Evolutionary conservation across 306 rosid genomes (phyloP).

Genomic region (Abrus pulchellus): DNA sequence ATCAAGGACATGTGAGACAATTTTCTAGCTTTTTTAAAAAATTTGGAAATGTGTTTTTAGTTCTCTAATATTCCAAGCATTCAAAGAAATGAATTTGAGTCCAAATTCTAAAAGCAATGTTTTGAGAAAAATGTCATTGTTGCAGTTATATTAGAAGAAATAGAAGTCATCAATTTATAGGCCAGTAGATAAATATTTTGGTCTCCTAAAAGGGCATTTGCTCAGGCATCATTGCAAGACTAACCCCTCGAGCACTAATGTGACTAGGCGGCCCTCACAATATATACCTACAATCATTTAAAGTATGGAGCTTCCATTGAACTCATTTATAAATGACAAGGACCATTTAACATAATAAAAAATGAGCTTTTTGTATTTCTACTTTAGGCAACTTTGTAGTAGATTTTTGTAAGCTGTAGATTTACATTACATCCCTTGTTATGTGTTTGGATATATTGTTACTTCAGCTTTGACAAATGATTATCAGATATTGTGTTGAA

Average conservation of each 20-base stretch:
- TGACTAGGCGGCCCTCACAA: not conserved
- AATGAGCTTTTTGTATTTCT: not conserved
- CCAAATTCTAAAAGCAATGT: not conserved
- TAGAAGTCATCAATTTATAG: slow-evolving; percentile 22
- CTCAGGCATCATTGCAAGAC: not conserved
- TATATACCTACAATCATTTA: not conserved
- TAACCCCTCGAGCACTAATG: not conserved
- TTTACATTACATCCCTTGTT: slow-evolving; percentile 14
- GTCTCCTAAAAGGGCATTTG: not conserved
- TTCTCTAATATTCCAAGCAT: slow-evolving; percentile 2
- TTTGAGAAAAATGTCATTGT: not conserved
- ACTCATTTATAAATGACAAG: not conserved
- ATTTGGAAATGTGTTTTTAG: not conserved
- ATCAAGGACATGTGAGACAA: slow-evolving; percentile 82
- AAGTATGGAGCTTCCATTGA: not conserved
- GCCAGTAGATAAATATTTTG: slow-evolving; percentile 1
- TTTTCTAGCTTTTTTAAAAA: slow-evolving; percentile 9
- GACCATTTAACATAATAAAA: slow-evolving; percentile 7
- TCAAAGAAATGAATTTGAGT: slow-evolving; percentile 13
- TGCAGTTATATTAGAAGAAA: slow-evolving; percentile 25
- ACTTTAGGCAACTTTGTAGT: slow-evolving; percentile 9
- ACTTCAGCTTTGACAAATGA: slow-evolving; percentile 20
- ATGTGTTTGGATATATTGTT: slow-evolving; percentile 9
- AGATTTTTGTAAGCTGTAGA: not conserved
- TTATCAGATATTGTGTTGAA: slow-evolving; percentile 1